Base-by-base conservation (phyloP, 495 filamentous ascomycete genomes). In the Aspergillus wentii region DNA sequence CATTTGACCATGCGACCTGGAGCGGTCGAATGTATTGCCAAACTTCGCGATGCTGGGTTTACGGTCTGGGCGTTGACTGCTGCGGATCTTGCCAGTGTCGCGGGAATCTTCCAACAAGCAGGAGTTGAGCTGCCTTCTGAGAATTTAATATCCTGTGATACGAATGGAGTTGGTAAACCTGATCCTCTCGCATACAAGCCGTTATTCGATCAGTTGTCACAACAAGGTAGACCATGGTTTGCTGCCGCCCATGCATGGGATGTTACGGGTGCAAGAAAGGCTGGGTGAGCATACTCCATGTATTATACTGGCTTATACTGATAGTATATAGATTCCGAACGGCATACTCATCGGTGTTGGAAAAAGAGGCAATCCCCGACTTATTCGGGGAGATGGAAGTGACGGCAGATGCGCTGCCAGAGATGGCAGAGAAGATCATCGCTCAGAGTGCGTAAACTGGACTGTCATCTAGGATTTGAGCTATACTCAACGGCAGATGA, bases 41-140 rank as follows among this genome's bases (percentile, higher is more conserved):
- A 58, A 46, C 51, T 71, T 2, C 52, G 57, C 4, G 43, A 61
- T 35, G 57, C 49, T 1, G 63, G 63, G 6, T 71, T 69, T 21
- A 66, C 52, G 1, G 51, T 68, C 3, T 71, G 67, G 67, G 55
- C 51, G 1, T 56, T 71, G 8, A 71, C 67, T 4, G 60, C 65
- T 0, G 65, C 56, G 6, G 64, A 68, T 48, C 18, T 46, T 7
- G 48, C 40, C 14, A 39, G 64, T 4, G 63, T 71, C 9, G 32
- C 48, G 7, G 60, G 60, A 6, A 68, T 68, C 36, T 66, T 71
- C 35, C 32, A 51, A 8, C 32, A 51, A 2, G 57, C 45, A 4
- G 66, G 61, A 0, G 31, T 69, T 13, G 53, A 59, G 7, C 42
- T 69, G 38, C 60, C 63, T 4, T 41, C 43, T 11, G 58, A 60